Evolutionary conservation across 306 rosid species (phyloP), one percentile per base, ranked within the genome.

Genomic region (Cyclanthera cordifolia): DNA sequence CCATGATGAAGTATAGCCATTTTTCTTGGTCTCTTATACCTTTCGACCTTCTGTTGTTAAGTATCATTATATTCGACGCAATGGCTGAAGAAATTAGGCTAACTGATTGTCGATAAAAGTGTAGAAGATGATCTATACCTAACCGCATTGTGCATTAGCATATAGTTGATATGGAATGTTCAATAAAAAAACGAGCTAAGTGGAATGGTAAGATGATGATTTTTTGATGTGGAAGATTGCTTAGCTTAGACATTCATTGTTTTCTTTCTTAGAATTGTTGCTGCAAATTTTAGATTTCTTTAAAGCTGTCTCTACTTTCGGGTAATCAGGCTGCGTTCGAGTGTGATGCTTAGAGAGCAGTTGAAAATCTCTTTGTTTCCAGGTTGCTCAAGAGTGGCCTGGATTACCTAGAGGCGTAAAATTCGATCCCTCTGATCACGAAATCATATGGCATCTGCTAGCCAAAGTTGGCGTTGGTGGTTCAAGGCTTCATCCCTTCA

Each of bases 331-430:
- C 14, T 17, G 17, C 6, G 21, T 65, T 23, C 17, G 1, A 21
- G 14, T 41, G 14, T 66, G 70, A 24, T 65, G 14, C 70, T 45
- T 43, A 65, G 53, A 65, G 53, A 45, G 21, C 53, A 23, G 70
- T 65, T 14, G 70, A 65, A 65, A 14, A 66, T 66, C 19, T 76
- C 71, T 67, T 34, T 74, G 67, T 63, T 64, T 65, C 11, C 45
- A 72, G 75, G 75, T 56, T 72, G 50, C 59, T 57, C 75, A 54
- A 19, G 75, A 72, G 43, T 72, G 75, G 75, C 43, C 75, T 5
- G 75, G 69, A 25, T 24, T 72, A 20, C 75, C 75, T 25, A 43
- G 69, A 27, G 69, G 75, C 9, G 75, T 72, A 25, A 72, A 72
- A 58, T 72, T 72, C 59, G 75, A 72, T 46, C 75, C 75, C 17